These are phyloP conservation scores for Aegilops sharonensis DNA, from an alignment of 176 grass and related monocot species.

Conservation along the genomic window DNA sequence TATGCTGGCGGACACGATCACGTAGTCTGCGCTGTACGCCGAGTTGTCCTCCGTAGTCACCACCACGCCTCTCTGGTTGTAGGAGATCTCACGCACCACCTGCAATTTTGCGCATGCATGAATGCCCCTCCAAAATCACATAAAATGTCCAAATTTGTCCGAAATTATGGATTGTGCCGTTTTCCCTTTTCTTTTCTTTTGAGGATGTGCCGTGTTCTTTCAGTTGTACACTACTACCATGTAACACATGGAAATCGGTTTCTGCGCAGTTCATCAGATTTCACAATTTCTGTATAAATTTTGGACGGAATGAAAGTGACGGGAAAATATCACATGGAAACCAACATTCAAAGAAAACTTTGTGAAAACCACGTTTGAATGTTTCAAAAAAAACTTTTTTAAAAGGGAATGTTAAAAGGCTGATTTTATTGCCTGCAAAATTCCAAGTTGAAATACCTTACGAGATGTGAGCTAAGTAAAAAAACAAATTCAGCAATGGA, in stretches of 20 bases:
- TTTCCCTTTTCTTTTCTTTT: neutral
- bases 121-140: neutral
- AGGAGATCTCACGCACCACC: conserved; percentile 38
- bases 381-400: no score
- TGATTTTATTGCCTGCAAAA: no score
- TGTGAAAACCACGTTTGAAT: no score
- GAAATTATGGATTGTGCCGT: neutral
- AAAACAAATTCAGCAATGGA: no score
- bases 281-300: neutral
- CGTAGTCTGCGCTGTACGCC: conserved; percentile 47
- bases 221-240: neutral
- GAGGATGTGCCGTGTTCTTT: neutral
- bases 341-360: no score
- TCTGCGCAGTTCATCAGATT: neutral
- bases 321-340: no score
- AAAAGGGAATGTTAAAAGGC: no score
- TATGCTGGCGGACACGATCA: conserved; percentile 53
- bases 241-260: neutral
- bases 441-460: no score
- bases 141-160: neutral
- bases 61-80: conserved; percentile 4
- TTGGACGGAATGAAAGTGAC: neutral
- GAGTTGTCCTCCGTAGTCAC: conserved; percentile 52
- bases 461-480: no score
- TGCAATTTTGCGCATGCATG: neutral